These are phyloP conservation scores for Coemansia sp. DNA, from an alignment of 192 early-diverging fungal species.

Conservation along the genomic window DNA sequence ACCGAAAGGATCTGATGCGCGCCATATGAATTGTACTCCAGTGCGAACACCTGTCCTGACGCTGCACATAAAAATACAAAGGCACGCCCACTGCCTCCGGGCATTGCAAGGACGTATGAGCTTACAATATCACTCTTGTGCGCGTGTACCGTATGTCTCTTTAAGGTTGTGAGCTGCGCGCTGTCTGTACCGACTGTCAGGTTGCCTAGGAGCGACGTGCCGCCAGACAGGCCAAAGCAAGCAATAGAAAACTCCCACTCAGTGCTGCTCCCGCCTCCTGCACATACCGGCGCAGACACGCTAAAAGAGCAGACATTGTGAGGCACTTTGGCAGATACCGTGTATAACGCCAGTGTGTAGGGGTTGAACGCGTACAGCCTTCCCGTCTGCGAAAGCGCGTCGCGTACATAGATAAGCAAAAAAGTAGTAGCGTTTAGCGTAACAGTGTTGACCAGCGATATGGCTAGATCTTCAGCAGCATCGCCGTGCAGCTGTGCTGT, in stretches of 20 bases:
- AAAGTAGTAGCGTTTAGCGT: conserved; percentile 14
- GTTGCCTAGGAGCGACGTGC: conserved; percentile 28
- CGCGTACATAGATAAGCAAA: conserved; percentile 34
- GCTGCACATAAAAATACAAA: conserved; percentile 25
- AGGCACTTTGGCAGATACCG: conserved; percentile 17
- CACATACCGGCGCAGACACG: conserved; percentile 29
- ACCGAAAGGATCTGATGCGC: conserved; percentile 8
- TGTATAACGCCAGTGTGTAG: conserved; percentile 27
- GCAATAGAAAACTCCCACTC: conserved; percentile 45
- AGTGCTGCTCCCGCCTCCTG: conserved; percentile 32
- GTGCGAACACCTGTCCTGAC: conserved; percentile 21
- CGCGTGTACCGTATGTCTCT: conserved; percentile 6
- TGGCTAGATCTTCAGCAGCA: conserved; percentile 27
- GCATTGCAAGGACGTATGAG: conserved; percentile 7
- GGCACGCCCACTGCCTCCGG: conserved; percentile 13
- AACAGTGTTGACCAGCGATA: conserved; percentile 26
- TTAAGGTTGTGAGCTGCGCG: conserved; percentile 28
- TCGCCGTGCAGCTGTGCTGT: conserved; percentile 28
- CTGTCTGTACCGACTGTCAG: conserved; percentile 18
- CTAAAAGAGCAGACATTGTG: conserved; percentile 25
- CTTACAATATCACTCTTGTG: conserved; percentile 18
- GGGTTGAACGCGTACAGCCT: conserved; percentile 36
- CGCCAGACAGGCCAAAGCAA: conserved; percentile 31
- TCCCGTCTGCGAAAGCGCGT: conserved; percentile 7
- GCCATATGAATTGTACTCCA: conserved; percentile 37